A percentile compares a stretch with the other conserved stretches of the same genome.
Evolutionary conservation across 129 eudicot genomes (phyloP).

Genomic region (Solidago caesia): DNA sequence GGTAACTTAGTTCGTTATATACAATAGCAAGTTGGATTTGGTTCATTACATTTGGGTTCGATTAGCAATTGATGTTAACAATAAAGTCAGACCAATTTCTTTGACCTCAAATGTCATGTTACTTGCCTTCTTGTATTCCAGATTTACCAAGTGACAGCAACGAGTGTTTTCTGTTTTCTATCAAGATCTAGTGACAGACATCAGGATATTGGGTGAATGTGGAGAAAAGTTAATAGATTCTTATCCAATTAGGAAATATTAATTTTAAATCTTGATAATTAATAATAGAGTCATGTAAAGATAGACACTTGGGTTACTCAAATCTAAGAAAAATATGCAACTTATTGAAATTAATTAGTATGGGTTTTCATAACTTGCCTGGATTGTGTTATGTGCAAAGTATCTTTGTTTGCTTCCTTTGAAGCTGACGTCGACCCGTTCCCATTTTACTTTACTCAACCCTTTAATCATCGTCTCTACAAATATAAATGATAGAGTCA

Average conservation of each 20-base stretch:
- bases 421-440: constrained; percentile 84
- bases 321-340: constrained; percentile 19
- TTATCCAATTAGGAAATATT: not conserved
- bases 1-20: too few relatives aligned
- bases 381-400: constrained; percentile 88
- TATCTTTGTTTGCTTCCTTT: constrained; percentile 73
- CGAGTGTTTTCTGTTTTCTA: not conserved
- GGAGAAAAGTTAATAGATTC: not conserved
- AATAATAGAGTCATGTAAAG: not conserved
- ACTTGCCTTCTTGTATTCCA: not conserved
- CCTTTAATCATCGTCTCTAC: constrained; percentile 71
- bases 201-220: constrained; percentile 11
- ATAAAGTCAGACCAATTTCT: constrained; percentile 2
- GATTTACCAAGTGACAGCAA: not conserved
- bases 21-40: not conserved
- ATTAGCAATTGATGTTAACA: not conserved
- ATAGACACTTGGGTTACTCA: not conserved
- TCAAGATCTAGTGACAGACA: not conserved
- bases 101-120: constrained; percentile 9
- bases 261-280: not conserved
- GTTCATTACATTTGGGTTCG: not conserved
- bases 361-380: constrained; percentile 47
- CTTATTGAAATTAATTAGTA: not conserved
- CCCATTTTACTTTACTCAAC: constrained; percentile 68
- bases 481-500: not conserved